Conservation (phyloP, 2,329 filamentous ascomycete genomes). For the Simplicillium sp. region DNA sequence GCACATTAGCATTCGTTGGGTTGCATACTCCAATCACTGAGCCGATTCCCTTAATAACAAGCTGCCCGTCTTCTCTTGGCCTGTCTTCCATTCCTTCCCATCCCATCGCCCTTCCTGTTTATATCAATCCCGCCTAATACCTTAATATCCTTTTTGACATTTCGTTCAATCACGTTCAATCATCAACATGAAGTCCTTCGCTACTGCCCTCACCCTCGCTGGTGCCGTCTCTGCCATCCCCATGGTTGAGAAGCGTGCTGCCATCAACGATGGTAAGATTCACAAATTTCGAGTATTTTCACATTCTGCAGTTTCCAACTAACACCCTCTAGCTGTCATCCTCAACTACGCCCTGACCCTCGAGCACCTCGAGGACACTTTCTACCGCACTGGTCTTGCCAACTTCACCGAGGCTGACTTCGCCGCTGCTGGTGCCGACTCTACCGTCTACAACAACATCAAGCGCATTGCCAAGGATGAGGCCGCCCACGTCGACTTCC, state of each 20-base stretch:
- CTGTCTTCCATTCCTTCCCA: not conserved
- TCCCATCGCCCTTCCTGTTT: not conserved
- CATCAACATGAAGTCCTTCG: slow-evolving; percentile 7
- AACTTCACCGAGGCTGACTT: slow-evolving; percentile 59
- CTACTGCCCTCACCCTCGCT: slow-evolving; percentile 2
- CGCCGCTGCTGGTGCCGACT: slow-evolving; percentile 47
- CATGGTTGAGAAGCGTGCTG: slow-evolving; percentile 7
- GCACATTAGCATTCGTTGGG: too few species aligned
- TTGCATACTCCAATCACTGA: too few species aligned
- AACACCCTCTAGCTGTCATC: slow-evolving; percentile 7
- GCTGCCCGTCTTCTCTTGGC: not conserved
- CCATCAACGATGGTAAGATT: slow-evolving; percentile 10
- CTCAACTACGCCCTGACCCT: slow-evolving; percentile 50
- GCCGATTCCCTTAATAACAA: too few species aligned
- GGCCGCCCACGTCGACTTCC: slow-evolving; percentile 29
- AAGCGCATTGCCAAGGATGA: slow-evolving; percentile 55
- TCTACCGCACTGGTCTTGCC: slow-evolving; percentile 63
- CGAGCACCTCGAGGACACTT: slow-evolving; percentile 64
- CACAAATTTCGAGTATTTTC: too few species aligned
- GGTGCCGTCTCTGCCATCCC: slow-evolving; percentile 8
- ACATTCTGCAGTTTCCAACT: too few species aligned
- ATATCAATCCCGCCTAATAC: not conserved
- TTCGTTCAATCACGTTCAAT: slow-evolving; percentile 6
- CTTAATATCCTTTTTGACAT: not conserved
- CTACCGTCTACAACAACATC: slow-evolving; percentile 47